Evolutionary conservation across 2,329 filamentous ascomycete species (phyloP).

Genomic region (Cytospora mali): DNA sequence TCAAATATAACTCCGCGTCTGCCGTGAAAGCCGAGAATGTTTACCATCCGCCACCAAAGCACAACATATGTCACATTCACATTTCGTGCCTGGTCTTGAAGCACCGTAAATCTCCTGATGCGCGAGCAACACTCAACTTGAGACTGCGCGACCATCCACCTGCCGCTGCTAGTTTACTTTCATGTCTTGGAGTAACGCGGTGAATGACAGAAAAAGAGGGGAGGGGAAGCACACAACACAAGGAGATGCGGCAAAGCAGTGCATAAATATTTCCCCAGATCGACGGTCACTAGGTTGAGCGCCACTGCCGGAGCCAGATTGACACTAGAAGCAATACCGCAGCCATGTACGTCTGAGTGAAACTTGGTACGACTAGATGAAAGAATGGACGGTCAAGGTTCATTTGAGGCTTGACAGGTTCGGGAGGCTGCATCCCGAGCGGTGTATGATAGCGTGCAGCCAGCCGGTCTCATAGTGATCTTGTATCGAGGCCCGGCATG

Average conservation of each 20-base stretch:
- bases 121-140: background rate
- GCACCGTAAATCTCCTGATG: background rate
- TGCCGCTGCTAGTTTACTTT: background rate
- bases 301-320: background rate
- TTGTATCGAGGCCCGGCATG: background rate
- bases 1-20: background rate
- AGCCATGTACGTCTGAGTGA: background rate
- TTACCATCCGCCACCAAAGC: background rate
- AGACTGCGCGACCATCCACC: background rate
- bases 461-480: background rate
- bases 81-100: background rate
- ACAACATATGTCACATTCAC: background rate
- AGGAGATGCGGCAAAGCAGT: background rate
- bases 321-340: constrained; percentile 3
- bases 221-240: background rate
- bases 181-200: background rate
- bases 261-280: background rate
- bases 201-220: background rate
- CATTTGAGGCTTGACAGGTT: background rate
- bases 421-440: background rate
- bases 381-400: background rate
- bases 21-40: background rate
- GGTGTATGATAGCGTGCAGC: background rate
- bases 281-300: background rate
- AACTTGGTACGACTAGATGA: background rate